A percentile compares a stretch with the other conserved stretches of the same genome.
Conservation (phyloP, 345 rosid genomes). For the Brassica carinata region DNA sequence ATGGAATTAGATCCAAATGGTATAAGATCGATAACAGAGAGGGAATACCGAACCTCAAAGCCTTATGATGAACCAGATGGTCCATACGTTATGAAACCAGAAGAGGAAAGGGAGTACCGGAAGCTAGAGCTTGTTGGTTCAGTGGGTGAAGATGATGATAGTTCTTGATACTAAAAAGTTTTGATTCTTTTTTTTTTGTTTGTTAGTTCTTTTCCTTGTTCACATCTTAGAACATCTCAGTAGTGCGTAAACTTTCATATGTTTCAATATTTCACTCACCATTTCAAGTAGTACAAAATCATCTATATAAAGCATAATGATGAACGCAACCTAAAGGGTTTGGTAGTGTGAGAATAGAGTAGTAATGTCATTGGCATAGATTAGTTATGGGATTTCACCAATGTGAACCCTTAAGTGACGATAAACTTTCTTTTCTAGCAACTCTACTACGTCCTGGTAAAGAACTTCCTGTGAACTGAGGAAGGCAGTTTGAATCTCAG, state of each 20-base stretch:
- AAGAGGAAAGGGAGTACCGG: slow-evolving; percentile 38
- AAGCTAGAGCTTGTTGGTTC: slow-evolving; percentile 40
- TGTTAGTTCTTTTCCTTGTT: background rate
- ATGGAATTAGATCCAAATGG: slow-evolving; percentile 59
- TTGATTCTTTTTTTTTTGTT: background rate
- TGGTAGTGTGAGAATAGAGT: background rate
- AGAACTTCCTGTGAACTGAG: slow-evolving; percentile 49
- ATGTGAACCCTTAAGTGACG: background rate
- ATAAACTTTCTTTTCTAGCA: background rate
- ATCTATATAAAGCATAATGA: background rate
- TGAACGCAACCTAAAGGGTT: slow-evolving; percentile 2
- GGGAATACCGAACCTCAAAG: slow-evolving; percentile 56
- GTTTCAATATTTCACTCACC: slow-evolving; percentile 8
- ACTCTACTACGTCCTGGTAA: no score
- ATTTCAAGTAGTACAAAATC: slow-evolving; percentile 6
- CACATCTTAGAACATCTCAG: slow-evolving; percentile 22
- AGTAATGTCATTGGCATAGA: no score
- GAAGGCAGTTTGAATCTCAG: slow-evolving; percentile 69
- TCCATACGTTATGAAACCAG: slow-evolving; percentile 42
- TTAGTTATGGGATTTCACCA: no score
- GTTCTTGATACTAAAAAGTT: slow-evolving; percentile 16
- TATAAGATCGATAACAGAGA: slow-evolving; percentile 65
- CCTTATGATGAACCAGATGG: slow-evolving; percentile 43
- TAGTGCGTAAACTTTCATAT: background rate
- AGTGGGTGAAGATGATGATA: slow-evolving; percentile 37